phyloP scores from a whole-genome alignment of 345 rosid species.

The Citrus maxima region DNA sequence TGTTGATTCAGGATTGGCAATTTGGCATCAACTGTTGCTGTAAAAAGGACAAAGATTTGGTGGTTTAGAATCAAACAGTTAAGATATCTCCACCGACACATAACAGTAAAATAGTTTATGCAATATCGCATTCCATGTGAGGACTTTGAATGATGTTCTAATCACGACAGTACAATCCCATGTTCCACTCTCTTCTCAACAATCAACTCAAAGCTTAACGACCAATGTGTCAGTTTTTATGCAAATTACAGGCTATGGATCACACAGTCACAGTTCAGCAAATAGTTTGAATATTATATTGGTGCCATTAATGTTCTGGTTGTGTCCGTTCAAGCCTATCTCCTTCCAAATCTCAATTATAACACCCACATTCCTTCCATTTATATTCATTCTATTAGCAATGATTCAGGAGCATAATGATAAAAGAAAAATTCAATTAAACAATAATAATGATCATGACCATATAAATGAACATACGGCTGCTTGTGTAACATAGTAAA shows the following conservation, averaged over 20 bases:
- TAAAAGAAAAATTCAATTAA: background rate
- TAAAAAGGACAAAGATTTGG: background rate
- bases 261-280: background rate
- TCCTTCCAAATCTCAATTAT: conserved; percentile 8
- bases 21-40: background rate
- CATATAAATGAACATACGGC: background rate
- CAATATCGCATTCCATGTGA: conserved; percentile 24
- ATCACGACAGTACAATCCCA: conserved; percentile 25
- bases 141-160: conserved; percentile 18
- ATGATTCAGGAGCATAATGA: background rate
- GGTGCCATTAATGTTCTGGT: background rate
- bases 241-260: background rate
- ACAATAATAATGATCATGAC: background rate
- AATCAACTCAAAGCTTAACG: background rate
- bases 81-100: conserved; percentile 3
- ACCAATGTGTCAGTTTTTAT: no score
- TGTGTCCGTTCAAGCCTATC: background rate
- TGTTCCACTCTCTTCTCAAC: conserved; percentile 10
- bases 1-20: background rate
- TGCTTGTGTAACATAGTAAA: background rate
- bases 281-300: background rate
- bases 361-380: background rate
- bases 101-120: background rate
- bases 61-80: background rate
- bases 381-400: background rate